Evolutionary conservation across 2,329 filamentous ascomycete genomes (phyloP), one percentile per base, ranked within the genome.

Genomic region (Albifimbria verrucaria): DNA sequence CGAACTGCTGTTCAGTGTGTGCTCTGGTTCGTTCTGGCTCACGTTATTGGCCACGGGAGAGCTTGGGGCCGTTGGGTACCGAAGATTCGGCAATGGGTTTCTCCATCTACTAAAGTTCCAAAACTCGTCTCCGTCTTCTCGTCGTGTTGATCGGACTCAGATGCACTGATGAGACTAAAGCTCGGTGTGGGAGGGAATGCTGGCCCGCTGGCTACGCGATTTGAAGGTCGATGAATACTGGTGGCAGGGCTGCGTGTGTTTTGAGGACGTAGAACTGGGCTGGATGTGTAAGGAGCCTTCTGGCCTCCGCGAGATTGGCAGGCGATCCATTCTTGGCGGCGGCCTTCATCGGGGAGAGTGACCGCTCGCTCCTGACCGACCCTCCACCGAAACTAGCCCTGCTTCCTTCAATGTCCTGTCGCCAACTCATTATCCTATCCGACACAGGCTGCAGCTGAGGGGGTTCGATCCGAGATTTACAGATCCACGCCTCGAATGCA

Each of bases 371-470:
- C n/a, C 73, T 68, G 4, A 70, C 64, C 0, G 77, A 68, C 1
- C 73, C 73, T 24, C 67, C 65, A 22, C 73, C 66, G 23, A 72
- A 70, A 48, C 67, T 68, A 1, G 71, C 68, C 17, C 74, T 68
- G 11, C 68, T 55, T 18, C 72, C 70, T 45, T 82, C 79, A 12
- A 85, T 75, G 20, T 78, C 79, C 52, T 95, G 90, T 3, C 92
- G 85, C 93, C 93, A 99, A 48, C 85, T 89, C 58, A 95, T 80
- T 59, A 97, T 97, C 17, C 90, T 83, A 57, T 97, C 93, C 1
- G 87, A 77, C 1, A 69, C 62, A 46, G 64, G 67, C 54, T 70
- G 72, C 15, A 62, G 57, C 18, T 65, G 68, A 15, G 59, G 2
- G 59, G 56, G 15, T 61, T 68, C 3, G 59, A 59, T 21, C 56